A percentile compares a stretch with the other conserved stretches of the same genome.
Conservation (phyloP, 371 early-diverging fungal species). For the Encephalitozoon romaleae region DNA sequence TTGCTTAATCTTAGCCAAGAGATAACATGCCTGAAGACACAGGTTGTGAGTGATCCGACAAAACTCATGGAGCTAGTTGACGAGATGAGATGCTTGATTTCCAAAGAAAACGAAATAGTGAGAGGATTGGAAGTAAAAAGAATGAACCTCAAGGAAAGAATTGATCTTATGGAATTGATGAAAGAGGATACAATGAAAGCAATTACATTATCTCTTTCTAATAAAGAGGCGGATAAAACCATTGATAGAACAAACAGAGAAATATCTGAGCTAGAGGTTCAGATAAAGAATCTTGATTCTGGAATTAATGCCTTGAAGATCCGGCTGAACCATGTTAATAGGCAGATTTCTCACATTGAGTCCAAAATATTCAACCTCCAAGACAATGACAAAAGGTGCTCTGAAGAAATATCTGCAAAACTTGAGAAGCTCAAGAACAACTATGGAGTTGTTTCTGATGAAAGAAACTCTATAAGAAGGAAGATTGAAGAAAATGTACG, state of each 20-base stretch:
- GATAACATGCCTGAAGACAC: constrained; percentile 43
- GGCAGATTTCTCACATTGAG: constrained; percentile 52
- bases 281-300: constrained; percentile 36
- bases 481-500: constrained; percentile 42
- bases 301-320: constrained; percentile 43
- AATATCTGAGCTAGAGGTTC: constrained; percentile 20
- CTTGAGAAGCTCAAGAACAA: constrained; percentile 37
- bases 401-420: constrained; percentile 28
- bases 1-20: constrained; percentile 43
- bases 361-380: constrained; percentile 43
- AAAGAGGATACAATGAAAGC: constrained; percentile 16
- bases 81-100: constrained; percentile 47
- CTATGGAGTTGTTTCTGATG: constrained; percentile 24
- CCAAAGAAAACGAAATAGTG: constrained; percentile 33
- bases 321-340: constrained; percentile 32
- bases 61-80: constrained; percentile 46
- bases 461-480: constrained; percentile 18
- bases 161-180: background rate
- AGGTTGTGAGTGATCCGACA: constrained; percentile 51
- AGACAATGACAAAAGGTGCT: constrained; percentile 36
- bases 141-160: background rate
- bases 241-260: constrained; percentile 33
- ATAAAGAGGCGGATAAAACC: background rate
- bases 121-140: constrained; percentile 11
- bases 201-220: background rate